phyloP scores from a whole-genome alignment of 352 stramenopile genomes.

The Phytophthora foliorum region DNA sequence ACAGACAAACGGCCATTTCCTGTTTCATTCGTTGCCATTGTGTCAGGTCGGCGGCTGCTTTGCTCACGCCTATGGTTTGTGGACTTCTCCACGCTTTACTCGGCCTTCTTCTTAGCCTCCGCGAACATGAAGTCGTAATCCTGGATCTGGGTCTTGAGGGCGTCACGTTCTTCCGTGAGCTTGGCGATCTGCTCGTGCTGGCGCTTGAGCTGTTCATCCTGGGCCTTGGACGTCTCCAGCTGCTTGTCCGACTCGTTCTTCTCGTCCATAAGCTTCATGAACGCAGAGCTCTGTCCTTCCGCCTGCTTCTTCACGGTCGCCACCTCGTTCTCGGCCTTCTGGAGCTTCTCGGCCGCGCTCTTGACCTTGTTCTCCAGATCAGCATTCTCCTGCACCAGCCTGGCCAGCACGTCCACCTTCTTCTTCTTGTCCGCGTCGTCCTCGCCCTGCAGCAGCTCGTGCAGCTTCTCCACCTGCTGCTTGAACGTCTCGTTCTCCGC shows the following conservation, averaged over 20 bases:
- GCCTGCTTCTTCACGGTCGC: constrained; percentile 80
- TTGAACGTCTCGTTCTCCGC: constrained; percentile 77
- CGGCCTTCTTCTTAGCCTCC: constrained; percentile 88
- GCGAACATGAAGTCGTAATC: constrained; percentile 93
- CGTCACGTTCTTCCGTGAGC: constrained; percentile 70
- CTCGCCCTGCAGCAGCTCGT: constrained; percentile 50
- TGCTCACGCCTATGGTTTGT: constrained; percentile 7
- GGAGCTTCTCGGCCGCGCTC: constrained; percentile 44
- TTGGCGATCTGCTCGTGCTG: constrained; percentile 58
- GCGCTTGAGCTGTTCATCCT: constrained; percentile 55
- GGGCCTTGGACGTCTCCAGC: constrained; percentile 44
- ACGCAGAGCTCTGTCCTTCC: constrained; percentile 78
- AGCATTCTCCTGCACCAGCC: constrained; percentile 74
- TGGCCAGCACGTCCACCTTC: constrained; percentile 56
- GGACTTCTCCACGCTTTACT: constrained; percentile 45
- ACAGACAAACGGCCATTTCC: constrained; percentile 12
- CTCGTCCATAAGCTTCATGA: constrained; percentile 88
- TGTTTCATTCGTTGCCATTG: constrained; percentile 3
- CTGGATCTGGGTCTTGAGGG: constrained; percentile 84
- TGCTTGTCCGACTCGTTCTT: constrained; percentile 70
- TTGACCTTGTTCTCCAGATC: constrained; percentile 56
- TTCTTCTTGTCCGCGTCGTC: constrained; percentile 54
- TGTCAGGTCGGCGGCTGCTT: background rate
- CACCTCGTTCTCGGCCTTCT: constrained; percentile 58
- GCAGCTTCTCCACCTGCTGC: constrained; percentile 76